Percentiles rank a stretch among this genome's conserved stretches.
Evolutionary conservation across 2,329 filamentous ascomycete genomes (phyloP).

Genomic region (Capronia epimyces): DNA sequence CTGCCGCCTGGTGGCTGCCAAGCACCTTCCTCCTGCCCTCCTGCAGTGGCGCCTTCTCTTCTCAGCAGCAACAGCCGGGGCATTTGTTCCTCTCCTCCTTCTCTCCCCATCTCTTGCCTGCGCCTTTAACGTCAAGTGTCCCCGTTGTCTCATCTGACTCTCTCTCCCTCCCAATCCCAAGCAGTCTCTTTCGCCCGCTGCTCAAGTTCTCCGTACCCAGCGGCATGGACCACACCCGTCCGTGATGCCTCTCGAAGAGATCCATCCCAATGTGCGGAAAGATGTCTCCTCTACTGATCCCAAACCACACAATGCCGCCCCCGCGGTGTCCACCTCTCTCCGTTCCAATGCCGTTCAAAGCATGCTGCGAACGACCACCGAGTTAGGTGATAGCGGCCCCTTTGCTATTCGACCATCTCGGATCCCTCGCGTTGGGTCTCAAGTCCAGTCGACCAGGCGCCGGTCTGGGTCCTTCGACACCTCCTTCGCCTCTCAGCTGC

Average conservation of each 20-base stretch:
- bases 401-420: constrained; percentile 51
- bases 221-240: constrained; percentile 5
- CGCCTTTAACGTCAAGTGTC: too few species aligned
- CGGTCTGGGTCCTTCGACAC: constrained; percentile 24
- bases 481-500: constrained; percentile 19
- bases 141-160: not conserved
- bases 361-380: constrained; percentile 62
- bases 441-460: constrained; percentile 15
- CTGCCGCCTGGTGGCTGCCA: constrained; percentile 1
- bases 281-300: constrained; percentile 5
- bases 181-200: not conserved
- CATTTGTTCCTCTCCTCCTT: not conserved
- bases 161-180: not conserved
- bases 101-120: not conserved
- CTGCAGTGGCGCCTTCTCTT: not conserved
- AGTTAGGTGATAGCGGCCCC: constrained; percentile 59
- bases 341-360: constrained; percentile 53
- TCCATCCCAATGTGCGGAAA: constrained; percentile 21
- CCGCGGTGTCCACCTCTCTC: constrained; percentile 11
- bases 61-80: not conserved
- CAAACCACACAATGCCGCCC: constrained; percentile 8
- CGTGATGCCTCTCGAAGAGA: constrained; percentile 26
- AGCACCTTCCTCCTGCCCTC: constrained; percentile 1
- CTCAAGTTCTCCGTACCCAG: not conserved
- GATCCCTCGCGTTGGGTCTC: constrained; percentile 34